phyloP scores from a whole-genome alignment of 176 grass and related monocot genomes.

The Cenchrus americanus region DNA sequence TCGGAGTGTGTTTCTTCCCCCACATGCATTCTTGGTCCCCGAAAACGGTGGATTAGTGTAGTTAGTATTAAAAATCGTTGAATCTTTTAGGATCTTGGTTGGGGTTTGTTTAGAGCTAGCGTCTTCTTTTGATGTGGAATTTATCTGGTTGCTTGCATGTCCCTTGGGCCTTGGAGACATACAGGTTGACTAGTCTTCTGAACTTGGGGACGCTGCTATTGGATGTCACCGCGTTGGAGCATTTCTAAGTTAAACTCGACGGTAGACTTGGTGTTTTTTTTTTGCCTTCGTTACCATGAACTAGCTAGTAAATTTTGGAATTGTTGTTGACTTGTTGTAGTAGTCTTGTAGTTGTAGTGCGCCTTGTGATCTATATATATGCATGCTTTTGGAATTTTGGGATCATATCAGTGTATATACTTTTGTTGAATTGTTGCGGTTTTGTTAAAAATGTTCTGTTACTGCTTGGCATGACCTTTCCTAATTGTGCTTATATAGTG shows the following conservation, averaged over 20 bases:
- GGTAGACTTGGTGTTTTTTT: neutral
- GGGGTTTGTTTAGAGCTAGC: conserved; percentile 3
- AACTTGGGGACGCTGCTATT: conserved; percentile 7
- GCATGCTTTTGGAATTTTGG: conserved; percentile 12
- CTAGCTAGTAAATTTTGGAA: neutral
- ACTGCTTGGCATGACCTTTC: neutral
- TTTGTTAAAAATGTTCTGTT: neutral
- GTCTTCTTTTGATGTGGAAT: conserved; percentile 36
- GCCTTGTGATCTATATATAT: neutral
- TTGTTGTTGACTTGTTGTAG: neutral
- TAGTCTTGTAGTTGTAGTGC: neutral
- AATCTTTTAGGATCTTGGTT: conserved; percentile 1
- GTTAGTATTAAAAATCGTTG: neutral
- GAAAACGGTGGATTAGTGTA: neutral
- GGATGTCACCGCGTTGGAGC: conserved; percentile 27
- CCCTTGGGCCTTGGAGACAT: neutral
- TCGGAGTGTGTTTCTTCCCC: neutral
- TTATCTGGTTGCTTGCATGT: conserved; percentile 21
- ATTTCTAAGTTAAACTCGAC: neutral
- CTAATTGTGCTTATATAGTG: neutral
- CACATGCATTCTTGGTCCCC: conserved; percentile 22
- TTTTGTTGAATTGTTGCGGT: no score
- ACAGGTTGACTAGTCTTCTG: conserved; percentile 34
- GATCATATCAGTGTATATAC: conserved; percentile 5
- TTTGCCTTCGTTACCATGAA: neutral